Conservation (phyloP, 2,329 filamentous ascomycete species). For the Penicillium italicum region DNA sequence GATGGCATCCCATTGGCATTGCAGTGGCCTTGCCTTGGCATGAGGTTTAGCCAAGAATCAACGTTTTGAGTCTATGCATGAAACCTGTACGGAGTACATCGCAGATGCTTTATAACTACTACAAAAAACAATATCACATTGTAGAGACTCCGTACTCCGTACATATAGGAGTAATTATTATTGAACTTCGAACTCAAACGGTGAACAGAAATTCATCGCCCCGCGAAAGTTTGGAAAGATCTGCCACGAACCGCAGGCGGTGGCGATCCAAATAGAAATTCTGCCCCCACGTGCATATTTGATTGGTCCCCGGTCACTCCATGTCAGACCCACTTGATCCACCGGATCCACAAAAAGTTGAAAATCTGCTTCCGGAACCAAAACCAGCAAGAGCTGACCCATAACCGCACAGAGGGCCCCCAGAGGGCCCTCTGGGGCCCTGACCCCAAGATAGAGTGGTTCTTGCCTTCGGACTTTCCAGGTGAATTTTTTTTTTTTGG, state of each 20-base stretch:
- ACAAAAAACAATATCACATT: neutral
- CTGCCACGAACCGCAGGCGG: conserved; percentile 4
- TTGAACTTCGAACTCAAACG: neutral
- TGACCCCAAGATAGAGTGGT: neutral
- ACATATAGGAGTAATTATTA: neutral
- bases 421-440: neutral
- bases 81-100: neutral
- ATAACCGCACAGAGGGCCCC: neutral
- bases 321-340: conserved; percentile 7
- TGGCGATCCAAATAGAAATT: conserved; percentile 17
- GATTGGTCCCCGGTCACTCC: conserved; percentile 25
- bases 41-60: neutral
- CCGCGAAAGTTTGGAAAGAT: conserved; percentile 5
- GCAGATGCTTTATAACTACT: neutral
- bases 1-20: neutral
- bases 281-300: conserved; percentile 33
- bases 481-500: conserved; percentile 7
- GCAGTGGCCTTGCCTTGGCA: neutral
- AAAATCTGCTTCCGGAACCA: conserved; percentile 6
- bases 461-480: neutral
- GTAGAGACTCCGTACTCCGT: neutral
- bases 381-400: neutral
- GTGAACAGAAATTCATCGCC: neutral
- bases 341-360: conserved; percentile 3
- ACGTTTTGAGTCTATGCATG: neutral